A percentile compares a stretch with the other conserved stretches of the same genome.
These are phyloP conservation scores for Pyrus pyrifolia DNA, from an alignment of 306 rosid genomes.

Conservation along the genomic window DNA sequence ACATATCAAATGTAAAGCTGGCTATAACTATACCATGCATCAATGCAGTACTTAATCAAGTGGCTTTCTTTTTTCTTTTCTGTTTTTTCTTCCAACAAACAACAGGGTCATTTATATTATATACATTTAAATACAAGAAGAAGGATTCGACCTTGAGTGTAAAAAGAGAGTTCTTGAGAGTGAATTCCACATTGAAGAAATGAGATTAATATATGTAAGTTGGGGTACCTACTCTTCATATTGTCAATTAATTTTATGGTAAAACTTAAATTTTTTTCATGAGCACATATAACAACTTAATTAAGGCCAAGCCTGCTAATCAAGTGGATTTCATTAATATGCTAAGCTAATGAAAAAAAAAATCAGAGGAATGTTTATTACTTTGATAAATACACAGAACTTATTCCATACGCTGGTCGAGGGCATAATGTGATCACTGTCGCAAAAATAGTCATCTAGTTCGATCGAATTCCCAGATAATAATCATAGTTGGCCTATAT, in stretches of 20 bases:
- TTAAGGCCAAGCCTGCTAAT: background rate
- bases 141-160: background rate
- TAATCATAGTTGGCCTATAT: background rate
- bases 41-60: too few relatives aligned
- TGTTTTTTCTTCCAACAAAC: too few relatives aligned
- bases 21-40: too few relatives aligned
- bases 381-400: background rate
- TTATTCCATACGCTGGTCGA: conserved; percentile 10
- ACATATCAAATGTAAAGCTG: background rate
- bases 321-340: background rate
- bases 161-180: too few relatives aligned
- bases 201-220: too few relatives aligned
- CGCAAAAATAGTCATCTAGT: background rate
- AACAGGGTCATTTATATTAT: too few relatives aligned
- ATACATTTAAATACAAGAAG: background rate
- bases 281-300: background rate
- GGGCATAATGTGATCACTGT: background rate
- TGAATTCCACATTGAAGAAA: too few relatives aligned
- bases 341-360: background rate
- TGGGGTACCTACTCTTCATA: too few relatives aligned
- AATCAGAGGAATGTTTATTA: too few relatives aligned
- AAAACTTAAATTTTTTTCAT: too few relatives aligned
- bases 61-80: too few relatives aligned
- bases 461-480: background rate
- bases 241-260: too few relatives aligned